Evolutionary conservation across 768 basidiomycete species (phyloP).

Genomic region (Tylopilus intermedius): DNA sequence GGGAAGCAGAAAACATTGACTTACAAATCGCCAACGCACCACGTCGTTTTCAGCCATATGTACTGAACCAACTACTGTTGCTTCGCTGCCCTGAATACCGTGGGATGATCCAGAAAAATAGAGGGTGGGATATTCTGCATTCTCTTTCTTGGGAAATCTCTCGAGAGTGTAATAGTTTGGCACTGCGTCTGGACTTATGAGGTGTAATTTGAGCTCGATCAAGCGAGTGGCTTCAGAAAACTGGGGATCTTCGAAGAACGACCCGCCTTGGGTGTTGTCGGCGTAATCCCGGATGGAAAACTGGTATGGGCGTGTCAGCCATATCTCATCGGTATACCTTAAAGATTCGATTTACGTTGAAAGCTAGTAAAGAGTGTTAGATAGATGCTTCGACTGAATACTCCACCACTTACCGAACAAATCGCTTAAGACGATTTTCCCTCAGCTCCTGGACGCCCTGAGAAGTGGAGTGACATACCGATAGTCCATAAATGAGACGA

Average conservation of each 20-base stretch:
- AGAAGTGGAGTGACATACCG: conserved; percentile 36
- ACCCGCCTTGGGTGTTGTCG: conserved; percentile 15
- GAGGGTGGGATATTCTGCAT: conserved; percentile 37
- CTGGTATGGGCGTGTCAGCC: conserved; percentile 8
- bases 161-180: conserved; percentile 18
- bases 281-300: conserved; percentile 21
- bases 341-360: conserved; percentile 39
- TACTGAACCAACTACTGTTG: conserved; percentile 47
- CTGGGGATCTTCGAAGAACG: conserved; percentile 47
- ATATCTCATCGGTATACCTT: background rate
- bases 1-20: conserved; percentile 21
- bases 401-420: conserved; percentile 18
- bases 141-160: conserved; percentile 19
- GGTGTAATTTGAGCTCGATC: conserved; percentile 49
- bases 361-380: conserved; percentile 31
- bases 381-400: background rate
- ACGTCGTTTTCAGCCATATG: conserved; percentile 42
- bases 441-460: conserved; percentile 31
- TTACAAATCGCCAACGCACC: conserved; percentile 58
- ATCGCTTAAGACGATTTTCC: conserved; percentile 14
- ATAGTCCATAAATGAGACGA: conserved; percentile 78
- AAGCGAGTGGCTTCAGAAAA: conserved; percentile 66
- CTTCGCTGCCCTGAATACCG: conserved; percentile 39
- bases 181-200: conserved; percentile 35
- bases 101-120: conserved; percentile 45